Evolutionary conservation across 805 yeast genomes (phyloP), one percentile per base, ranked within the genome.

Genomic region (Ogataea wickerhamii): DNA sequence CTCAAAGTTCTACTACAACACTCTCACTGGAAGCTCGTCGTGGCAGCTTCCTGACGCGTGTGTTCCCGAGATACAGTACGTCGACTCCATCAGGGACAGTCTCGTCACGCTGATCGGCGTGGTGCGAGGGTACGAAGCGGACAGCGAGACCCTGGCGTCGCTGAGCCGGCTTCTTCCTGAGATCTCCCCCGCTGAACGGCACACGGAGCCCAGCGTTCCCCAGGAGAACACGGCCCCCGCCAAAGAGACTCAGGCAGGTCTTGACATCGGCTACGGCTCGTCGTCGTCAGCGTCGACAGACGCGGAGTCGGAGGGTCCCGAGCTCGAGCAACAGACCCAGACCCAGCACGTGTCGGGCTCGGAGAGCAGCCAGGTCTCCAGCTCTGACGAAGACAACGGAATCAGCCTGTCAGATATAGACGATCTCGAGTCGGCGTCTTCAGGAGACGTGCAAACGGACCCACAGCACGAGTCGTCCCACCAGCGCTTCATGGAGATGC

Each of bases 31-130:
- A 5, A 26, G 18, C 21, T 56, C 62, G 12, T 18, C 27, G 6
- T 58, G 63, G 63, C 56, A 51, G 28, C 25, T 55, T 16, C 53
- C 53, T 3, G 38, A 44, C 6, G 35, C 34, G 13, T 23, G 32
- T 23, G 33, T 14, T 6, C 30, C 14, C 18, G 47, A 37, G 46
- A 28, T 22, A 32, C 26, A 16, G 8, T 28, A 23, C 37, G 20
- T 32, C 17, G 37, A 45, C 4, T 22, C 21, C 3, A 28, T 39
- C 17, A 45, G 37, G 18, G 36, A 45, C 11, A 35, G 46, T 3
- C 25, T 51, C 2, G 7, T 53, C 2, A 26, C 43, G 5, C 19
- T 50, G 27, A 18, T 53, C 7, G 58, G 49, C 2, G 14, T 45
- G 4, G 34, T 43, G 14, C 38, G 56, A 4, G 57, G 58, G 2